A percentile compares a stretch with the other conserved stretches of the same genome.
phyloP scores from a whole-genome alignment of 1,139 yeast genomes.

The Yamadazyma mexicana region DNA sequence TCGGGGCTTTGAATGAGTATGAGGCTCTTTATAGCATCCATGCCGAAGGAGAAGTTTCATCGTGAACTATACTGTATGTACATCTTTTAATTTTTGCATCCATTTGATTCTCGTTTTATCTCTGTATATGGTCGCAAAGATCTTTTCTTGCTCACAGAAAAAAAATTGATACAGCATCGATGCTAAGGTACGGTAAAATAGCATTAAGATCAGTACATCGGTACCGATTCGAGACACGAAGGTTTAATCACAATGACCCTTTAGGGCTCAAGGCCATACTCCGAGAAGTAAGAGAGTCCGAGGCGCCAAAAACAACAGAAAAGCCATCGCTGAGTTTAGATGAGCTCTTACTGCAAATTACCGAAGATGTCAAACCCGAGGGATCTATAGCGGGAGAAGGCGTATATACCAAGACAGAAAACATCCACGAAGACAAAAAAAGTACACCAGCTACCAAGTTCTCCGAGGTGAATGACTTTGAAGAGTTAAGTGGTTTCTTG shows the following conservation, averaged over 20 bases:
- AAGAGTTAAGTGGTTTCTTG: conserved; percentile 3
- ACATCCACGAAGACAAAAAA: not conserved
- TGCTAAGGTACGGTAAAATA: conserved; percentile 2
- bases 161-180: conserved; percentile 4
- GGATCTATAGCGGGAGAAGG: not conserved
- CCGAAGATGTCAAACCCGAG: not conserved
- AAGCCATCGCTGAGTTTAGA: not conserved
- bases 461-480: conserved; percentile 3
- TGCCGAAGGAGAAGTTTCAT: too few species aligned
- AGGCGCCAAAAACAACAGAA: not conserved
- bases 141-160: not conserved
- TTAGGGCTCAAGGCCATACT: conserved; percentile 9
- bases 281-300: conserved; percentile 3
- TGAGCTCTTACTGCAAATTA: conserved; percentile 1
- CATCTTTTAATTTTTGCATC: too few species aligned
- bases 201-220: not conserved
- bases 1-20: conserved; percentile 22
- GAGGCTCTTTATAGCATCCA: conserved; percentile 20
- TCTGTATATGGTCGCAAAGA: not conserved
- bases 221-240: not conserved
- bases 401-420: not conserved
- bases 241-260: conserved; percentile 9
- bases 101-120: not conserved
- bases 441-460: not conserved
- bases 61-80: not conserved